Base-by-base conservation (phyloP, 208 protist species). In the Leptomonas seymouri region DNA sequence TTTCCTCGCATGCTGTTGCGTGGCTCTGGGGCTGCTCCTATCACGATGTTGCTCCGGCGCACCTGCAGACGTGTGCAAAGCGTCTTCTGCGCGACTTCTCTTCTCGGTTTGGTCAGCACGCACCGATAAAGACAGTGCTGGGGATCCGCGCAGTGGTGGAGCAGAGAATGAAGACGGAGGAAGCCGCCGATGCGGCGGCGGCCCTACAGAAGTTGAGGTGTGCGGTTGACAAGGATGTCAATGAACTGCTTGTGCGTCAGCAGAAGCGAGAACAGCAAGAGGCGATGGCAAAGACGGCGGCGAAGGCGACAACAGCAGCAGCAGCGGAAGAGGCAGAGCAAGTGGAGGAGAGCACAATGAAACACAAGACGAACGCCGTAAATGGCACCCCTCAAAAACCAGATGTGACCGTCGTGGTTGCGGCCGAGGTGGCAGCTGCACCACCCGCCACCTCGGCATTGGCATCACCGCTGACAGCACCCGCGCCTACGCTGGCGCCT, bases 21-120 rank as follows among this genome's bases (percentile, higher is more conserved):
- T 95, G 97, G 88, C 99, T 98, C 77, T 97, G 86, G 82, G 67
- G 69, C 0, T 62, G 85, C 30, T 62, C 80, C 21, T 97, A 96
- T 68, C 81, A 87, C 42, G 98, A 99, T 68, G 95, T 99, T 0
- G 97, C 79, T 34, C 96, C 98, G 55, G 99, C 96, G 15, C 79
- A 99, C 20, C 98, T 99, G 27, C 96, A 99, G 77, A 99, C 95
- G 4, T 90, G 96, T 60, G 99, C 99, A 49, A 85, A 92, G 63
- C 89, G 98, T 55, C 99, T 99, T 66, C 84, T 99, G 23, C 82
- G 95, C 62, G 99, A 99, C 81, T 99, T 76, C 57, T 71, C 63
- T 31, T 41, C 25, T 4, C 57, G 59, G 30, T 58, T 55, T 25
- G 49, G 63, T 21, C 45, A 60, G 23, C 42, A 93, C 76, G 98